phyloP scores from a whole-genome alignment of 176 grass and related monocot species.

The Eremochloa ophiuroides region DNA sequence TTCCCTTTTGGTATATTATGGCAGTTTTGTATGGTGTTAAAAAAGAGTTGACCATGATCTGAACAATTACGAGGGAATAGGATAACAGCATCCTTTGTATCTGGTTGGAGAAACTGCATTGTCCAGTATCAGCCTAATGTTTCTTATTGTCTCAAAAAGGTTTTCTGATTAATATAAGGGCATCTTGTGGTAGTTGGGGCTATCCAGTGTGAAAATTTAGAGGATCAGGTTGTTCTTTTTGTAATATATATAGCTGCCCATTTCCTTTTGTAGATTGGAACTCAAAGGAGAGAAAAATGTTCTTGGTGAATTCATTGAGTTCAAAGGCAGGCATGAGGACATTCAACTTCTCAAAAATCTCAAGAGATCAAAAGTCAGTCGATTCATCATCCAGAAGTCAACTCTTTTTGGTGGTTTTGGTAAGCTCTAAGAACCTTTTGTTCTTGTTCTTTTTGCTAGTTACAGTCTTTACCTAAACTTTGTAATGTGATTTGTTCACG shows the following conservation, averaged over 20 bases:
- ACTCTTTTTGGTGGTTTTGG: constrained; percentile 77
- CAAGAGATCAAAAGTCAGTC: constrained; percentile 89
- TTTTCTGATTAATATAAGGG: background rate
- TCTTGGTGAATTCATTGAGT: constrained; percentile 93
- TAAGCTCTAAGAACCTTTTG: background rate
- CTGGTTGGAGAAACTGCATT: background rate
- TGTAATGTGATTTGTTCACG: background rate
- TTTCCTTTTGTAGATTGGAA: constrained; percentile 61
- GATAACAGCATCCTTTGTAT: background rate
- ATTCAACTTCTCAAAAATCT: constrained; percentile 72
- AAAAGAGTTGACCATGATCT: background rate
- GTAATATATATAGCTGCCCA: background rate
- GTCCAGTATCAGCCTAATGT: background rate
- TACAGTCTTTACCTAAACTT: background rate
- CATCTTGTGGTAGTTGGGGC: background rate
- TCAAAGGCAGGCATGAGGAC: constrained; percentile 81
- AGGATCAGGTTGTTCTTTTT: background rate
- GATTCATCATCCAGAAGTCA: constrained; percentile 73
- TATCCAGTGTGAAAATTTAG: constrained; percentile 1
- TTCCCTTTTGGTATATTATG: background rate
- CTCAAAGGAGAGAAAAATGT: constrained; percentile 68
- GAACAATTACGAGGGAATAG: background rate
- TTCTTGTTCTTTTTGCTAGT: background rate
- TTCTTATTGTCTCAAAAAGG: background rate
- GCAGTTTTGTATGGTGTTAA: background rate